A percentile compares a stretch with the other conserved stretches of the same genome.
Conservation (phyloP, 805 yeast genomes). For the Scheffersomyces amazonensis region DNA sequence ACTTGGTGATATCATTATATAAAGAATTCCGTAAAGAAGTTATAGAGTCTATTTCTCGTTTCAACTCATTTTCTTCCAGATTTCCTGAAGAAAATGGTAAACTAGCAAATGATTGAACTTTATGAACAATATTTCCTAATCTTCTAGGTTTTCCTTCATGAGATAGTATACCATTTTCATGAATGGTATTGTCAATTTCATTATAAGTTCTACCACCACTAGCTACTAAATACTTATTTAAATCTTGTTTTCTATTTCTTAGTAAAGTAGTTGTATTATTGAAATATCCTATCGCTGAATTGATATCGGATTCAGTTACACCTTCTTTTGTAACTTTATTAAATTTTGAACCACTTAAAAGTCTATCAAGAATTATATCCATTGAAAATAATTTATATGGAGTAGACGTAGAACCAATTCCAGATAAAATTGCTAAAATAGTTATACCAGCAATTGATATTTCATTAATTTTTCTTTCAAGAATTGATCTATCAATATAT, state of each 20-base stretch:
- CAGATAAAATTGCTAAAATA: constrained; percentile 49
- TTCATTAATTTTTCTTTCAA: constrained; percentile 45
- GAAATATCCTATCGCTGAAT: constrained; percentile 32
- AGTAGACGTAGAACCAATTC: constrained; percentile 50
- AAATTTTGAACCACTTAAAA: not conserved
- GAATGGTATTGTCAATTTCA: constrained; percentile 10
- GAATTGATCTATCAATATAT: constrained; percentile 18
- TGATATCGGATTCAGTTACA: constrained; percentile 29
- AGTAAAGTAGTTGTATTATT: constrained; percentile 39
- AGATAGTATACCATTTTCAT: not conserved
- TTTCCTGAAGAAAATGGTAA: constrained; percentile 15
- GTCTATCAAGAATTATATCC: constrained; percentile 3
- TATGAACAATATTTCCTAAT: constrained; percentile 28
- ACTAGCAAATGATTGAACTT: constrained; percentile 41
- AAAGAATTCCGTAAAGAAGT: constrained; percentile 24
- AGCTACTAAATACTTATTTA: constrained; percentile 15
- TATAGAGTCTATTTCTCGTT: constrained; percentile 38
- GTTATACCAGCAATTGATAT: constrained; percentile 48
- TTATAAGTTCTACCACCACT: constrained; percentile 27
- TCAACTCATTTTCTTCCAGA: constrained; percentile 30
- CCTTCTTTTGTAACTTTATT: constrained; percentile 2
- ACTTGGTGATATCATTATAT: constrained; percentile 26
- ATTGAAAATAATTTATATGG: constrained; percentile 26
- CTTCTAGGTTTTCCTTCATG: not conserved
- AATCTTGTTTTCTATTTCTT: constrained; percentile 28